These are phyloP conservation scores for Hygrophoropsis aurantiaca DNA, from an alignment of 768 basidiomycete genomes.

Conservation along the genomic window DNA sequence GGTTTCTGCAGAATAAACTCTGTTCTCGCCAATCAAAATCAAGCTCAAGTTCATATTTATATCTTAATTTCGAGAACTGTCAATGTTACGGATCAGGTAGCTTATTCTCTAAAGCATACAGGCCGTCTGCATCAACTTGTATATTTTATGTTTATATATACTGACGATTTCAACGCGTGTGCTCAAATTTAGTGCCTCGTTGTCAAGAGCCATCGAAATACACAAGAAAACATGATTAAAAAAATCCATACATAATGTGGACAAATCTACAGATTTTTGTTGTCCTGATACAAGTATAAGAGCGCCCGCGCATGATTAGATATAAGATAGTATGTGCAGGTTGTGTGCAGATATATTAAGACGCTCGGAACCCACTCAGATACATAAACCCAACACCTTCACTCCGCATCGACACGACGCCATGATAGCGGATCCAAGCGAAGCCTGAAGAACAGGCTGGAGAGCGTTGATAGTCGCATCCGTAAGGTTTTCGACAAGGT, in stretches of 20 bases:
- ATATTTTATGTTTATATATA: no score
- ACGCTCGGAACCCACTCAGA: slow-evolving; percentile 23
- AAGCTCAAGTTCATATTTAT: background rate
- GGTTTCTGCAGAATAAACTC: slow-evolving; percentile 59
- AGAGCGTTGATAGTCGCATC: slow-evolving; percentile 48
- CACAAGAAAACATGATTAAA: background rate
- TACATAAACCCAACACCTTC: slow-evolving; percentile 13
- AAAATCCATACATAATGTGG: no score
- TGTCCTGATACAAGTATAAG: slow-evolving; percentile 15
- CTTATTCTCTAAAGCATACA: no score
- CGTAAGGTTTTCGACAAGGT: slow-evolving; percentile 46
- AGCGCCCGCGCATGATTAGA: slow-evolving; percentile 16
- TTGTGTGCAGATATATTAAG: slow-evolving; percentile 23
- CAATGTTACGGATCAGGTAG: no score
- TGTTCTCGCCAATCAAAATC: slow-evolving; percentile 3
- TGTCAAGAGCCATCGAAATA: background rate
- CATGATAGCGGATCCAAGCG: slow-evolving; percentile 19
- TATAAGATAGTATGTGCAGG: slow-evolving; percentile 31
- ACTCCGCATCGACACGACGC: slow-evolving; percentile 24
- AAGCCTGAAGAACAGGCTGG: slow-evolving; percentile 31
- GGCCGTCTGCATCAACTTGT: no score
- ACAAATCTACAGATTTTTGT: slow-evolving; percentile 19
- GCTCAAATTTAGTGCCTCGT: no score
- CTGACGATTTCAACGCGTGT: no score
- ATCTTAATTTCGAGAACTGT: no score